Conservation (phyloP, 805 yeast species). For the Saccharomycopsis fermentans region DNA sequence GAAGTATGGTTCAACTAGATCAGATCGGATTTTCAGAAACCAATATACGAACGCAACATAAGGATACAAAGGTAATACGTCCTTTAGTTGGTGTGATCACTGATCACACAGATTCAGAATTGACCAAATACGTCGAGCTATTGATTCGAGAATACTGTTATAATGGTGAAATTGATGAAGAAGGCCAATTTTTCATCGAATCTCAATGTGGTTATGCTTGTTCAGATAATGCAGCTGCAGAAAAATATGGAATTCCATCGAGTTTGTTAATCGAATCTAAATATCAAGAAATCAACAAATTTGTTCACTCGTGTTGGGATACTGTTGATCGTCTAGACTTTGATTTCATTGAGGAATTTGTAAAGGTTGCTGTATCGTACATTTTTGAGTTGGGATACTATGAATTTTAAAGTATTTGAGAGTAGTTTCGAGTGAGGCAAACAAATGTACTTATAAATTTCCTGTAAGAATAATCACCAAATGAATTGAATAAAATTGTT, state of each 20-base stretch:
- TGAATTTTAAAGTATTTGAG: background rate
- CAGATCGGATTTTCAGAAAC: conserved; percentile 75
- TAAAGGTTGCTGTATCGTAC: conserved; percentile 64
- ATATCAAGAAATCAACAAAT: conserved; percentile 52
- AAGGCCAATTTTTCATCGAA: conserved; percentile 33
- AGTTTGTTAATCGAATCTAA: conserved; percentile 75
- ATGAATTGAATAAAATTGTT: no score
- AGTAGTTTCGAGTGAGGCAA: no score
- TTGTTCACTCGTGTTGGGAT: conserved; percentile 69
- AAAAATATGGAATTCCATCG: conserved; percentile 74
- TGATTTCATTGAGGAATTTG: conserved; percentile 72
- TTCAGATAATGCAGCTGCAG: conserved; percentile 85
- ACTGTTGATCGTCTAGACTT: conserved; percentile 73
- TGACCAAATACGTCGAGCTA: conserved; percentile 52
- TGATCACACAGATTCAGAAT: conserved; percentile 48
- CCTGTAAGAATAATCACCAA: no score
- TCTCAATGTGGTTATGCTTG: conserved; percentile 88
- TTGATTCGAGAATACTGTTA: conserved; percentile 52
- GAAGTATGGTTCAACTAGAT: conserved; percentile 76
- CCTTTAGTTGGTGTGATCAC: conserved; percentile 58
- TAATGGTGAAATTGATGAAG: conserved; percentile 36
- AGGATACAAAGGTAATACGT: conserved; percentile 18
- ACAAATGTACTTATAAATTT: no score
- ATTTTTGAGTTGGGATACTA: conserved; percentile 53
- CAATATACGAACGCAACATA: conserved; percentile 28